Base-by-base conservation (phyloP, 169 alveolate genomes). In the Eimeria necatrix region DNA sequence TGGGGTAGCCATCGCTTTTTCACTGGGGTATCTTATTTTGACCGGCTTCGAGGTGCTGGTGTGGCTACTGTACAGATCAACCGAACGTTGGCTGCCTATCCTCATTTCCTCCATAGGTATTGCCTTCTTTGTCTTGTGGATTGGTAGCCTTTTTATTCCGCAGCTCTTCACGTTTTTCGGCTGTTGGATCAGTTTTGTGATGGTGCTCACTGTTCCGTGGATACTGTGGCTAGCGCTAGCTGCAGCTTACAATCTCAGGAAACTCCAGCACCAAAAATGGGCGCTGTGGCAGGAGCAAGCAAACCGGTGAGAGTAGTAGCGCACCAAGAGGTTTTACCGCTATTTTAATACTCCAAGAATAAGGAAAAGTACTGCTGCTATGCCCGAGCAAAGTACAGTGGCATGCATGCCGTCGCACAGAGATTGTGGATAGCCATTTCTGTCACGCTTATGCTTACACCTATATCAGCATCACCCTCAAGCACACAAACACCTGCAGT, bases 151-250 rank as follows among this genome's bases (percentile, higher is more conserved):
- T 60, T 93, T 93, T 89, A 56, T 83, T 59, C 93, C 93, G 49
- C 76, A 84, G 8, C 88, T 93, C 71, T 80, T 83, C 93, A 81
- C 95, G 59, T 93, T 93, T 81, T 81, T 93, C 89, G 60, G 90
- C 22, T 93, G 93, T 48, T 93, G 95, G 95, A 81, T 93, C 59
- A 78, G 93, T 81, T 93, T 81, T 56, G 95, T 93, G 70, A 93
- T 93, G 95, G 87, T 93, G 24, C 89, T 93, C 56, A 81, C 95
- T 22, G n/a, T 73, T n/a, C 95, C 95, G 10, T 41, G 88, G 85
- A 68, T 93, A 2, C 93, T 93, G n/a, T 92, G 95, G 95, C 70
- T 86, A 10, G 93, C 95, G n/a, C 93, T 92, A 24, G 84, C 89
- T 18, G 95, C 95, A 26, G 95, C 95, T 5, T 86, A 92, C 87